Base-by-base conservation (phyloP, 768 basidiomycete genomes). In the Trametes meyenii region DNA sequence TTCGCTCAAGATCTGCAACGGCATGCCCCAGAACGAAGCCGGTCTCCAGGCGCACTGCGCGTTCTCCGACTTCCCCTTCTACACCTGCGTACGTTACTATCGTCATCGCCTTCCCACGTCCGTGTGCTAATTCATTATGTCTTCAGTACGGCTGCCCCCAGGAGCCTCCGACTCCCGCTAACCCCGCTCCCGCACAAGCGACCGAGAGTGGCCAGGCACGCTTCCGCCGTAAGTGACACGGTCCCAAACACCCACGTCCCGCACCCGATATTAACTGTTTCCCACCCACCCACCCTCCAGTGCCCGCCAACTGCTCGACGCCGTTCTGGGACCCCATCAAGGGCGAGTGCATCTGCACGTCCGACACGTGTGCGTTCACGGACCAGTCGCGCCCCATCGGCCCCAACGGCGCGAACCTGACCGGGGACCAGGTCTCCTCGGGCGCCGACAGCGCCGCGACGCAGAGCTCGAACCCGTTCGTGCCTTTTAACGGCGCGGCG, bases 251-350 rank as follows among this genome's bases (percentile, higher is more conserved):
- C 29, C 29, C 40, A 5, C 51, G 0, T 51, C 60, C 42, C n/a
- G 52, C 17, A 40, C 51, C 16, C 33, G 17, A 5, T 33, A n/a
- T 29, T 13, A 17, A 46, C 10, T 29, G 16, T 46, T 6, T n/a
- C 44, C 36, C 19, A 62, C 58, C 57, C 5, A 53, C 40, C 55
- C 55, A 45, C 44, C 38, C 43, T 44, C 11, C 61, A 88, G 87
- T 90, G 2, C 83, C 89, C 23, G 59, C 79, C 21, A 88, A 89
- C 74, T 91, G 89, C 73, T 86, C 87, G 4, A 91, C 89, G 11
- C 80, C 87, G 3, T 92, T 89, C 80, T 92, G 89, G 88, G 90
- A 92, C 71, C 91, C 91, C 1, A 80, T 91, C 52, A 77, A 65
- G 26, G 86, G 84, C 66, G 74, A 78, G 39, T 92, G 91, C 65